Base-by-base conservation (phyloP, 2,329 filamentous ascomycete genomes). In the Lachnellula cervina region DNA sequence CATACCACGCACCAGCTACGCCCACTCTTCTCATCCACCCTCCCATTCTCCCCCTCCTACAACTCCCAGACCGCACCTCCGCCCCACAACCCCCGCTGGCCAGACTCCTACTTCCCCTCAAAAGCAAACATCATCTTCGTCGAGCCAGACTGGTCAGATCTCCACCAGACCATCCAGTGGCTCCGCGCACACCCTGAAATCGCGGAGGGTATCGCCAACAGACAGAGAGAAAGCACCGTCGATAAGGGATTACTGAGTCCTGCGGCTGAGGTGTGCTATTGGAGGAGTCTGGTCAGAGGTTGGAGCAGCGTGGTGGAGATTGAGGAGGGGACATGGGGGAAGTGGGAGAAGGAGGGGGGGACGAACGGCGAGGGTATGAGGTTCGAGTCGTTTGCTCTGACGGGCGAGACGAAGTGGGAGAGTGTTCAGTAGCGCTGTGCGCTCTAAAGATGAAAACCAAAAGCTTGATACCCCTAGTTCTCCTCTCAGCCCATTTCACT, bases 181-280 rank as follows among this genome's bases (percentile, higher is more conserved):
- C 59, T 81, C 23, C 73, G 78, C 54, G 62, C 61, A 2, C 70
- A 79, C 58, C 75, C 74, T 1, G 61, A 66, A 1, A 64, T 76
- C 3, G 77, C 77, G 2, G 71, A 72, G 60, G 74, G 73, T 0
- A 80, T 81, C 48, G 78, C 78, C 16, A 59, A 66, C 46, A 67
- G 77, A 35, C 78, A 80, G 69, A 72, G 77, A 51, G 71, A 69
- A 14, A 52, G 73, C 49, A 77, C 76, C 62, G 69, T 71, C 1
- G 72, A 67, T 13, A 71, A 68, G 0, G 78, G 77, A 0, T 77
- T 79, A 61, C 67, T 79, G 46, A 77, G 74, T 56, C 72, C 73
- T 14, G 77, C 77, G n/a, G 77, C 78, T 0, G 78, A 80, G 66
- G 69, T 65, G 55, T 81, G 79, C 60, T 81, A 81, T 68, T 81